These are phyloP conservation scores for Mallotus nudiflorus DNA, from an alignment of 345 rosid species.

Conservation along the genomic window DNA sequence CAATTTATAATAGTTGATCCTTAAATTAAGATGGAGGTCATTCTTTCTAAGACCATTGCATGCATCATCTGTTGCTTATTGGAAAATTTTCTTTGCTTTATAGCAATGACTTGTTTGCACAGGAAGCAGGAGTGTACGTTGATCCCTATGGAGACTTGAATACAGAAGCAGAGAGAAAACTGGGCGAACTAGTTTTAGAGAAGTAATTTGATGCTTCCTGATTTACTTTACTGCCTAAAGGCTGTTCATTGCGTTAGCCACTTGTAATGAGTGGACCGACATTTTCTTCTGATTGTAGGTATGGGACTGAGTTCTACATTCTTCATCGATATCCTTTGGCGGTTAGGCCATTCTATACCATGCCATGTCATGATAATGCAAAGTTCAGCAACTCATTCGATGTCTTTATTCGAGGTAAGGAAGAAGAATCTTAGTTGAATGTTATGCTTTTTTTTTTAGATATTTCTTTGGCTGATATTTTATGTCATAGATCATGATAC, in stretches of 20 bases:
- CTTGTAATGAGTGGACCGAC: neutral
- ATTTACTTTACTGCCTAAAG: neutral
- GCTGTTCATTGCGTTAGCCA: neutral
- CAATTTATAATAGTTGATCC: neutral
- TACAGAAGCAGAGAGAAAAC: slow-evolving; percentile 84
- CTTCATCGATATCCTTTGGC: slow-evolving; percentile 78
- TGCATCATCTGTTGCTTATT: neutral
- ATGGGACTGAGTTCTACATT: slow-evolving; percentile 85
- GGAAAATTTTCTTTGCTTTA: neutral
- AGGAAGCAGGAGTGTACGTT: slow-evolving; percentile 83
- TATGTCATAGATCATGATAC: no score
- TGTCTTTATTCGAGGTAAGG: slow-evolving; percentile 85
- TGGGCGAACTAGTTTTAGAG: slow-evolving; percentile 82
- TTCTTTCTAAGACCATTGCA: neutral
- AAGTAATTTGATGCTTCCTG: slow-evolving; percentile 44
- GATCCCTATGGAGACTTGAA: slow-evolving; percentile 91
- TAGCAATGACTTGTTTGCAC: slow-evolving; percentile 18
- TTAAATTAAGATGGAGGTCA: neutral
- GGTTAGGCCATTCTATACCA: slow-evolving; percentile 92
- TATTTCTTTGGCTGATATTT: no score
- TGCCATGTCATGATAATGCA: slow-evolving; percentile 79
- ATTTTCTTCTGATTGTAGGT: slow-evolving; percentile 42
- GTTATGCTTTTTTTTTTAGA: no score
- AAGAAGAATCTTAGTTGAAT: no score
- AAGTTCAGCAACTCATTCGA: slow-evolving; percentile 87